These are phyloP conservation scores for Scleroderma bovista DNA, from an alignment of 768 basidiomycete species.

Conservation along the genomic window DNA sequence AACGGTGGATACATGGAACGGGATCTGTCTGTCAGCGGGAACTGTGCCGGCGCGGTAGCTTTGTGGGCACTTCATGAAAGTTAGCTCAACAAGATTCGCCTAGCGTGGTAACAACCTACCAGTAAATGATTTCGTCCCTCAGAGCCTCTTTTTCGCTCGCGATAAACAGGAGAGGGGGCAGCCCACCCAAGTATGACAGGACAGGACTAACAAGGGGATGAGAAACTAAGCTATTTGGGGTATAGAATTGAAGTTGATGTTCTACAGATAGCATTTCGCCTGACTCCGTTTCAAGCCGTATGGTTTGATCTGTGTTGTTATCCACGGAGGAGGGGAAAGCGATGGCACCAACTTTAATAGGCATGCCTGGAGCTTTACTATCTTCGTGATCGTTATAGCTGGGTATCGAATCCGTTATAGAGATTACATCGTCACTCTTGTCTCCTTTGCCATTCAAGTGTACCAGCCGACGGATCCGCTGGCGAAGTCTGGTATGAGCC, in stretches of 20 bases:
- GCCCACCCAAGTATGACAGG: conserved; percentile 78
- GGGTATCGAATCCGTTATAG: conserved; percentile 6
- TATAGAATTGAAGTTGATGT: conserved; percentile 82
- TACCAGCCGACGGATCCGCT: conserved; percentile 55
- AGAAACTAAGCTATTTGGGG: conserved; percentile 66
- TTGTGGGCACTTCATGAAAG: conserved; percentile 69
- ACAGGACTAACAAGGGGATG: conserved; percentile 85
- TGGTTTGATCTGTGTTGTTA: conserved; percentile 36
- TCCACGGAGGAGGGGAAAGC: conserved; percentile 36
- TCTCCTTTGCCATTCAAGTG: conserved; percentile 24
- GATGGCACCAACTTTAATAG: conserved; percentile 46
- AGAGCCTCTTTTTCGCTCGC: conserved; percentile 89
- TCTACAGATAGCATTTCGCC: conserved; percentile 52
- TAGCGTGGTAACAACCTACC: conserved; percentile 39
- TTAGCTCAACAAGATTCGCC: background rate
- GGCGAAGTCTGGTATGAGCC: conserved; percentile 56
- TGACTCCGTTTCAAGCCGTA: conserved; percentile 39
- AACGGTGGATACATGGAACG: conserved; percentile 53
- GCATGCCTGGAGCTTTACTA: conserved; percentile 23
- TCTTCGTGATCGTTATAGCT: conserved; percentile 3
- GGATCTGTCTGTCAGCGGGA: conserved; percentile 41
- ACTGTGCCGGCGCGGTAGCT: conserved; percentile 78
- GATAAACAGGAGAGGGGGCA: conserved; percentile 82
- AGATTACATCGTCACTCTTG: conserved; percentile 1
- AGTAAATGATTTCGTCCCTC: conserved; percentile 86